Base-by-base conservation (phyloP, 192 early-diverging fungal genomes). In the Linnemannia zychae region DNA sequence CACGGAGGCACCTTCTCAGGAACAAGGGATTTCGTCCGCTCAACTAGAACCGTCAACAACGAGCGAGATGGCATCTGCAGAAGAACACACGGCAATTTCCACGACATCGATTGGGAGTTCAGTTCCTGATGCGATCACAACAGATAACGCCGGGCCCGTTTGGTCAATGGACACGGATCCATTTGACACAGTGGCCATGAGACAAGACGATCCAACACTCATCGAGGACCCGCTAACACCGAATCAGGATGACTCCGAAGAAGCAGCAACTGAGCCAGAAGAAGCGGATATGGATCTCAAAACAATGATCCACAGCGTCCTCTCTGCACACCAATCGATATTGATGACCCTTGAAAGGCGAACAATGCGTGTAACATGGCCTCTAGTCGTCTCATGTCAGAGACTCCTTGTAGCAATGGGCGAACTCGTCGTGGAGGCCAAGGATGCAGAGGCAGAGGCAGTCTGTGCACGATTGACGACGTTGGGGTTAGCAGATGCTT, bases 401-500 rank as follows among this genome's bases (percentile, higher is more conserved):
- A 36, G 75, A 28, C 89, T 94, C 24, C 63, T 95, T 16, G 22
- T 16, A 1, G 76, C 90, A 12, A 71, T 93, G 75, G 94, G 94
- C 1, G 88, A 89, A 71, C 87, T 89, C 1, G 87, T 90, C 40
- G 75, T 92, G 17, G 87, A 72, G 7, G 90, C 85, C 4, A 44
- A 89, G 15, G 66, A 76, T 7, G 87, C 87, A 40, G 94, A 96
- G 78, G 92, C 92, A 18, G 94, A 96, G 68, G 88, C 92, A 9
- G 87, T 96, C 46, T 96, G 94, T 70, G 93, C 93, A 28, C 82
- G 85, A 15, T 78, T 96, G 12, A 84, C 84, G 36, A 82, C 87
- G 24, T 48, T 75, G 3, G 91, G 90, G 6, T 73, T 88, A 15
- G 85, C 91, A 15, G 89, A 91, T 68, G 93, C 91, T 3, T 90